Evolutionary conservation across 495 filamentous ascomycete species (phyloP), one percentile per base, ranked within the genome.

Genomic region (Lichenothelia convexa): DNA sequence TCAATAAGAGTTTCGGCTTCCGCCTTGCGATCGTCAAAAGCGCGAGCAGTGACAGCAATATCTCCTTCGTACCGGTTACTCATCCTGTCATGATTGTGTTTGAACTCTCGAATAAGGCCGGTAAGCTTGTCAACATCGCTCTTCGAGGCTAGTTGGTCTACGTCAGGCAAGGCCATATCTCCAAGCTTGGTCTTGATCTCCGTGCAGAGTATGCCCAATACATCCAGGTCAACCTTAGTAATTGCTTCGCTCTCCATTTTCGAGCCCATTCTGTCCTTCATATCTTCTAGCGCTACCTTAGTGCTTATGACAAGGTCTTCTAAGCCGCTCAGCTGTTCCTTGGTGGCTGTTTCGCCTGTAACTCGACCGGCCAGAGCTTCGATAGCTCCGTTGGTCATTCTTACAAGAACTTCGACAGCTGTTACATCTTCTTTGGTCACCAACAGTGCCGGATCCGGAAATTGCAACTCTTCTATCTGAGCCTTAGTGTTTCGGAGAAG

Each of bases 401-500:
- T 61, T 21, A 87, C 61, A 18, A 80, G 59, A 3, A 63, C 57
- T 47, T 92, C 84, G 1, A 94, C 50, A 0, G 64, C 57, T 40
- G 81, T 75, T 18, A 93, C 59, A 26, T 93, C 78, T 18, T 86
- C 76, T 34, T 81, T 79, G 36, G 67, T 76, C 3, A 78, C 73
- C n/a, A 64, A 47, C 31, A 61, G 60, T 21, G 70, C 66, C 0
- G 64, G 48, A 21, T 66, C 61, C 13, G 79, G 71, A 30, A 85
- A 69, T 13, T 63, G 62, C 30, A 89, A 58, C 21, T 84, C 82
- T 22, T 93, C 85, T 27, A 93, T 61, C 33, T 78, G 74, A 7
- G 75, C 68, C 45, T 91, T 92, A 15, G 80, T 81, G 49, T 84
- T 86, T 32, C 75, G 69, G 17, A 94, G 67, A 31, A 94, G 67